Evolutionary conservation across 148 eudicot genomes (phyloP).

Genomic region (Spergularia bocconei): DNA sequence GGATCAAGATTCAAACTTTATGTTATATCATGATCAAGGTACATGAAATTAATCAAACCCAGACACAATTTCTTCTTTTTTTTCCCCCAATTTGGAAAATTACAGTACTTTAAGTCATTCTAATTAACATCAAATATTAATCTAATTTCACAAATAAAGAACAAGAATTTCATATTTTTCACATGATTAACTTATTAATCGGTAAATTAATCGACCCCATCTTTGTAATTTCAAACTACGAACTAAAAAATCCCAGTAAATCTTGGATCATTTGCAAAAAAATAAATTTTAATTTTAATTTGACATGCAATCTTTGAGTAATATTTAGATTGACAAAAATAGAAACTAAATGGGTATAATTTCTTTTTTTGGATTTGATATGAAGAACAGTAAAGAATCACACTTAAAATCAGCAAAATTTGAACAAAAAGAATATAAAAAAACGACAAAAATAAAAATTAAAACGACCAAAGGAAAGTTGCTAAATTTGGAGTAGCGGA

Average conservation of each 20-base stretch:
- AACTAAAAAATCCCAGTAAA: too few relatives aligned
- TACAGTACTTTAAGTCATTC: not conserved
- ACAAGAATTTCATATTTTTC: not conserved
- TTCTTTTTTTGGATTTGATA: not conserved
- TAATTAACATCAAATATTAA: not conserved
- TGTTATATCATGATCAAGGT: not conserved
- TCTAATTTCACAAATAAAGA: not conserved
- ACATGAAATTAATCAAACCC: not conserved
- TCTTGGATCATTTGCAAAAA: too few relatives aligned
- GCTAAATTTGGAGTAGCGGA: conserved; percentile 11
- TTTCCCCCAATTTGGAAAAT: not conserved
- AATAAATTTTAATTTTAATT: too few relatives aligned
- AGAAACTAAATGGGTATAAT: not conserved
- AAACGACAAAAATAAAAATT: too few relatives aligned
- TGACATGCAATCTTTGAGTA: too few relatives aligned
- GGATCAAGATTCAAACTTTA: not conserved
- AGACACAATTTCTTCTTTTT: not conserved
- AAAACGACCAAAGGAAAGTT: not conserved
- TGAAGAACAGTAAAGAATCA: not conserved
- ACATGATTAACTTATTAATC: not conserved
- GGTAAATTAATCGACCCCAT: too few relatives aligned
- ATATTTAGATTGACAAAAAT: not conserved
- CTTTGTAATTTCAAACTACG: too few relatives aligned
- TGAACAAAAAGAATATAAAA: not conserved
- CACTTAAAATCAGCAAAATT: not conserved